Evolutionary conservation across 495 filamentous ascomycete genomes (phyloP), one percentile per base, ranked within the genome.

Genomic region (Podospora anserina): DNA sequence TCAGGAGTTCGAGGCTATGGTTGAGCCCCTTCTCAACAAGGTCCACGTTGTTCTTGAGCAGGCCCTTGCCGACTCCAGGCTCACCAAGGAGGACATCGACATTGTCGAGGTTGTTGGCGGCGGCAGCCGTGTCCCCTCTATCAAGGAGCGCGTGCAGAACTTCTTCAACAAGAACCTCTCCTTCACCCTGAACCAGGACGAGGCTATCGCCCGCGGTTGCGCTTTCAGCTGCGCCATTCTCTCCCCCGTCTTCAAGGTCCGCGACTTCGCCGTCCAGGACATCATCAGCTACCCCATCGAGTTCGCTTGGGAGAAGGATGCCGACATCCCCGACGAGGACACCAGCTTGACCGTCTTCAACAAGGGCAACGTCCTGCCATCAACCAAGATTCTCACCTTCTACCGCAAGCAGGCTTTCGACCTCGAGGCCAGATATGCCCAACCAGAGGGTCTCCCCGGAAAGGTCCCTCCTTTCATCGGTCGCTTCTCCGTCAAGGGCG

Each of bases 341-440:
- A 98, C 96, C 64, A 95, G 89, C 83, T 85, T 99, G 63, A 97
- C 91, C 34, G 95, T 99, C 73, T 99, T 99, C 84, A 94, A 93
- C 87, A 93, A 89, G 79, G 95, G 94, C 81, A 97, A 97, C 72
- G 91, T 97, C 64, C 92, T 99, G 85, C 95, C 95, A 62, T 98
- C 95, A 5, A 99, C 95, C 68, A 99, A 99, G 87, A 99, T 99
- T 71, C 89, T 99, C 61, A 99, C 95, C 30, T 99, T 98, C 86
- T 98, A 98, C 86, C 91, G 95, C 69, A 98, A 97, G 84, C 92
- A 98, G 79, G 84, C 93, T 3, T 99, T 99, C 81, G 92, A 98
- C 75, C 86, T 99, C 23, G 95, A 99, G 84, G 95, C 95, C 67
- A 90, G 89, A 74, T 99, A 98, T 76, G 88, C 91, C 58, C 90